Evolutionary conservation across 345 rosid genomes (phyloP), one percentile per base, ranked within the genome.

Genomic region (Erysimum cheiranthoides): DNA sequence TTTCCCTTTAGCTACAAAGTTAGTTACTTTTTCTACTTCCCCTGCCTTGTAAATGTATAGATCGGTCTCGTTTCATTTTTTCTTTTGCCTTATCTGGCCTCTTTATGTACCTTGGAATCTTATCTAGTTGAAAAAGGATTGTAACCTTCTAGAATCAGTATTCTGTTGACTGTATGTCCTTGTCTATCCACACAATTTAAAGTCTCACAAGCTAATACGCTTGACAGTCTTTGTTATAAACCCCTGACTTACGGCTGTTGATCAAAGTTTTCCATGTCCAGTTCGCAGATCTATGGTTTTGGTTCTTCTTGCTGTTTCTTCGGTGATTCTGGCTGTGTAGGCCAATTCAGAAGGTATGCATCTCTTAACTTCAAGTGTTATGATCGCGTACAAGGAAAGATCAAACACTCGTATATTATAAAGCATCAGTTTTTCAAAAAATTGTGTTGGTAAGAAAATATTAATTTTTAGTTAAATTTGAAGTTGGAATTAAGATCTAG

Each of bases 111-210:
- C 36, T 10, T 61, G 36, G 3, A 43, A 67, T 31, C 74, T 51
- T 49, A 5, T 40, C 56, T 68, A 13, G 73, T 50, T 76, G 3
- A 40, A 68, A 47, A 75, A 42, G 47, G 35, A 50, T 51, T 28
- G 73, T 38, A 56, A 40, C 14, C 45, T 58, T 74, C 5, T 67
- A 57, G 2, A 45, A 58, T 28, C 35, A 49, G 12, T 10, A 5
- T 42, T 56, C 9, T 54, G 42, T 27, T 35, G 73, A 40, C n/a
- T 46, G 45, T 69, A 5, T 54, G 28, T 54, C 12, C 16, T 28
- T 28, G 73, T 68, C 61, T 53, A 68, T 68, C 30, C 38, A 52
- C 51, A 31, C n/a, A 38, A 35, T 68, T 46, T 38, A 12, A 35
- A 42, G 18, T 61, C 39, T 43, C 53, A 43, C 9, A 63, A 63